A percentile compares a stretch with the other conserved stretches of the same genome.
These are phyloP conservation scores for Avena eriantha DNA, from an alignment of 176 grass and related monocot species.

Conservation along the genomic window DNA sequence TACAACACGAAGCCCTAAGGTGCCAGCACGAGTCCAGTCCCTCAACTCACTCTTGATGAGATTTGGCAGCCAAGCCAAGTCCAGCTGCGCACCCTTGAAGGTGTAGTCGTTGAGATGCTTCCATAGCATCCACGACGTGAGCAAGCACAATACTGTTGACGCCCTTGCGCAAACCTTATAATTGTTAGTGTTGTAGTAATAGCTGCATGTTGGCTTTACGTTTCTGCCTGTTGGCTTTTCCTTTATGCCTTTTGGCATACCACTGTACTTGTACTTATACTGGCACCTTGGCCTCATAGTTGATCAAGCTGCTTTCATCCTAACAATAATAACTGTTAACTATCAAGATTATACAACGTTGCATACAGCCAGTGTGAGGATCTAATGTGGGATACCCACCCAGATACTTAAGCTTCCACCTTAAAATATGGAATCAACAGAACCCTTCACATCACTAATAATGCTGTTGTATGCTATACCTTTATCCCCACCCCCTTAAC, in stretches of 20 bases:
- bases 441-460: conserved; percentile 9
- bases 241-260: too few species aligned
- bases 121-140: background rate
- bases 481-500: background rate
- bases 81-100: background rate
- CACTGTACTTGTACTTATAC: too few species aligned
- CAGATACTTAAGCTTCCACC: background rate
- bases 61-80: background rate
- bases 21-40: background rate
- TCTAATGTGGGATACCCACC: conserved; percentile 14
- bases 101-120: background rate
- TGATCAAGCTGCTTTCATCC: too few species aligned
- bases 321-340: background rate
- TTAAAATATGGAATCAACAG: background rate
- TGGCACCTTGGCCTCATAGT: too few species aligned
- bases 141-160: background rate
- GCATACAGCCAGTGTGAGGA: background rate
- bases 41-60: background rate
- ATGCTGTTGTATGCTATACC: background rate
- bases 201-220: too few species aligned
- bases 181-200: too few species aligned
- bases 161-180: background rate
- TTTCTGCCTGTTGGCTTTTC: too few species aligned
- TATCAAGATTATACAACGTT: conserved; percentile 8
- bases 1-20: background rate